These are phyloP conservation scores for Lasiodiplodia sp. DNA, from an alignment of 2,329 filamentous ascomycete species.

Conservation along the genomic window DNA sequence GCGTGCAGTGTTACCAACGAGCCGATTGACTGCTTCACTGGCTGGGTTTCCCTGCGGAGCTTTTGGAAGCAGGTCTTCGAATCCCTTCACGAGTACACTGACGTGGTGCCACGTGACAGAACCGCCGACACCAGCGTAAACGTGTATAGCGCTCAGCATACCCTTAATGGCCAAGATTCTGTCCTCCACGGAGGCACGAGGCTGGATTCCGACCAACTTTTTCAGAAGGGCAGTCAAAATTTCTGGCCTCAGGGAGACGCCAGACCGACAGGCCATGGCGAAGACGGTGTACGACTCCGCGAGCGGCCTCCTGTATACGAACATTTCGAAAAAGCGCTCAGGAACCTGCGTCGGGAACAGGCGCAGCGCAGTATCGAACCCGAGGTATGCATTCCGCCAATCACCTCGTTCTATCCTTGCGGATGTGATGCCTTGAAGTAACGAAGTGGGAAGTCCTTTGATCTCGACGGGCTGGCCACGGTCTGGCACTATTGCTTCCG, in stretches of 20 bases:
- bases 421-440: slow-evolving; percentile 58
- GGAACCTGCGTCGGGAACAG: slow-evolving; percentile 54
- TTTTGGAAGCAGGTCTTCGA: slow-evolving; percentile 37
- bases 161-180: slow-evolving; percentile 38
- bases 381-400: slow-evolving; percentile 58
- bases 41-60: slow-evolving; percentile 30
- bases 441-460: slow-evolving; percentile 48
- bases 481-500: slow-evolving; percentile 55
- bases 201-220: slow-evolving; percentile 38
- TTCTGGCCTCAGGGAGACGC: slow-evolving; percentile 42
- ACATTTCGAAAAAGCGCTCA: slow-evolving; percentile 52
- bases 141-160: slow-evolving; percentile 52
- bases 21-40: slow-evolving; percentile 13
- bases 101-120: slow-evolving; percentile 46
- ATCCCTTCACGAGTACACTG: slow-evolving; percentile 45
- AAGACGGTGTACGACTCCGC: slow-evolving; percentile 57
- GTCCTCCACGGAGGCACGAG: slow-evolving; percentile 27
- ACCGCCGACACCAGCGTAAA: slow-evolving; percentile 51
- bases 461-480: slow-evolving; percentile 43
- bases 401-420: slow-evolving; percentile 56
- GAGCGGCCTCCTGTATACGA: slow-evolving; percentile 55
- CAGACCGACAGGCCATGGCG: slow-evolving; percentile 57
- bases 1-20: slow-evolving; percentile 20
- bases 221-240: slow-evolving; percentile 44
- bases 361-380: slow-evolving; percentile 57